Conservation (phyloP, 208 protist species). For the Leishmania arabica region DNA sequence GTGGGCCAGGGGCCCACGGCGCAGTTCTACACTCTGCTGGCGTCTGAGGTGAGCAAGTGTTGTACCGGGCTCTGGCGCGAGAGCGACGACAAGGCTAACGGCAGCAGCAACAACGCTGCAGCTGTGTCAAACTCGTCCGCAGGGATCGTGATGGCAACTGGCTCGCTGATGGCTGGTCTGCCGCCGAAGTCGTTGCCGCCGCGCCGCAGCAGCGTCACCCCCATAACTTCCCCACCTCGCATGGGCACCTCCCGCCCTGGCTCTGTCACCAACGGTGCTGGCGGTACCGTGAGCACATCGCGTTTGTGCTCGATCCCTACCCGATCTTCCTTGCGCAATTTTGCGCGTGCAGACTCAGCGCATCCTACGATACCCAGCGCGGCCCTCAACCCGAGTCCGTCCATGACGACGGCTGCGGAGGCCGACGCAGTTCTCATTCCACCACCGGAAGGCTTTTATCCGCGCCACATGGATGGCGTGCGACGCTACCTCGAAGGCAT, state of each 20-base stretch:
- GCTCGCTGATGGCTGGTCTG: background rate
- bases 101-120: background rate
- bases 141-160: background rate
- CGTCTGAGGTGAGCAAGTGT: slow-evolving; percentile 50
- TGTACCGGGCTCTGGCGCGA: slow-evolving; percentile 58
- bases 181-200: slow-evolving; percentile 16
- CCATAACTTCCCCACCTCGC: slow-evolving; percentile 10
- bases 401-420: background rate
- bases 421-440: slow-evolving; percentile 20
- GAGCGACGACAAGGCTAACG: slow-evolving; percentile 5
- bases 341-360: slow-evolving; percentile 6
- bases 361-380: background rate
- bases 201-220: slow-evolving; percentile 27
- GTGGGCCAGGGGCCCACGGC: slow-evolving; percentile 89
- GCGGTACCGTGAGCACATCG: background rate
- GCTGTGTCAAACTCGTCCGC: background rate
- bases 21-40: slow-evolving; percentile 90
- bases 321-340: background rate
- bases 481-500: slow-evolving; percentile 19
- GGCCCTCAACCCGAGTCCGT: background rate
- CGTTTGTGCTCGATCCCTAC: background rate
- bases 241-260: background rate
- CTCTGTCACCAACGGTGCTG: slow-evolving; percentile 4
- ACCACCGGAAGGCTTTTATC: slow-evolving; percentile 55
- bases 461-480: slow-evolving; percentile 25